Conservation (phyloP, 371 early-diverging fungal genomes). For the Mortierella sp. region DNA sequence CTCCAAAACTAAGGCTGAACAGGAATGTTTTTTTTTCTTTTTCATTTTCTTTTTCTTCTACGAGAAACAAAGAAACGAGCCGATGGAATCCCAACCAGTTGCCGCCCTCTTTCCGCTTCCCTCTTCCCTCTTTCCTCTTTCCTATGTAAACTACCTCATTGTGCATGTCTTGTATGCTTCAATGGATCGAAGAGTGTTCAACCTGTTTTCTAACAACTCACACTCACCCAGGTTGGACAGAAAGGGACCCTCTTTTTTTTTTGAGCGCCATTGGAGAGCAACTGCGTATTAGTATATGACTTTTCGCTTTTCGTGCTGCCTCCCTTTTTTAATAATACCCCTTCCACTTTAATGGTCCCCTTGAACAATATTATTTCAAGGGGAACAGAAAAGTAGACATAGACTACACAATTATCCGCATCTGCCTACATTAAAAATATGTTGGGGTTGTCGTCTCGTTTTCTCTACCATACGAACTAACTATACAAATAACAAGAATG, state of each 20-base stretch:
- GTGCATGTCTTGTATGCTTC: too few relatives aligned
- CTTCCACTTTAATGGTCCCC: background rate
- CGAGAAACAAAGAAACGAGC: background rate
- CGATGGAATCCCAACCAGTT: background rate
- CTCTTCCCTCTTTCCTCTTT: too few relatives aligned
- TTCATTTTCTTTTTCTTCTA: background rate
- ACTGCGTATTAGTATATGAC: too few relatives aligned
- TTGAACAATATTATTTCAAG: background rate
- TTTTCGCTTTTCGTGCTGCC: too few relatives aligned
- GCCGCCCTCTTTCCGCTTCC: too few relatives aligned
- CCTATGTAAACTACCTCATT: too few relatives aligned
- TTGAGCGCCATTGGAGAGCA: too few relatives aligned
- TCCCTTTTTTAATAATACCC: background rate
- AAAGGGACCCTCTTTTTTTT: too few relatives aligned
- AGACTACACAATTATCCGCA: background rate
- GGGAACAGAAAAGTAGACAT: background rate
- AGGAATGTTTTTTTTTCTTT: background rate
- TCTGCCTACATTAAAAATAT: background rate
- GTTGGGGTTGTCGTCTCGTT: slow-evolving; percentile 1
- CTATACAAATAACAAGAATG: background rate
- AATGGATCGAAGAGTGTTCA: too few relatives aligned
- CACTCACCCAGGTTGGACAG: too few relatives aligned
- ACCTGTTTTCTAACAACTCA: too few relatives aligned
- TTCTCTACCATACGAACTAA: background rate
- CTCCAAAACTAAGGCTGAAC: background rate